Conservation (phyloP, 345 rosid species). For the Euphorbia lathyris region DNA sequence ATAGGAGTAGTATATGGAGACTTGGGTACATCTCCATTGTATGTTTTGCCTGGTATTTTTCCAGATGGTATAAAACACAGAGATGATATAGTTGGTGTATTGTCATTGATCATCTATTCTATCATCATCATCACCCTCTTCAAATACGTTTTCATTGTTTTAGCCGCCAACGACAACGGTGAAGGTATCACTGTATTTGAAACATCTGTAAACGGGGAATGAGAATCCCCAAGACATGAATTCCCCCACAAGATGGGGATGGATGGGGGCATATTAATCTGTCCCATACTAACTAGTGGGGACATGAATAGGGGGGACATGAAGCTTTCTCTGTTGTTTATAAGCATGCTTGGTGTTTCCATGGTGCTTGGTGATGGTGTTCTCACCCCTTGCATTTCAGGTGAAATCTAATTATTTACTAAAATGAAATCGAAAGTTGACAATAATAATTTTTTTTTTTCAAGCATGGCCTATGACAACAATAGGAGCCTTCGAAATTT, state of each 20-base stretch:
- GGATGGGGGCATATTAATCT: too few species aligned
- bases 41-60: constrained; percentile 12
- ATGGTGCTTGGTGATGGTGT: constrained; percentile 66
- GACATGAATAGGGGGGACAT: too few species aligned
- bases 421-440: too few species aligned
- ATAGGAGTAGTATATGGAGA: constrained; percentile 42
- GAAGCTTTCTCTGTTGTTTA: constrained; percentile 34
- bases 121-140: constrained; percentile 8
- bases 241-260: too few species aligned
- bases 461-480: too few species aligned
- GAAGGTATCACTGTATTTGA: too few species aligned
- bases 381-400: constrained; percentile 59
- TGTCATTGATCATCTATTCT: constrained; percentile 14
- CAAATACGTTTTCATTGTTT: constrained; percentile 14
- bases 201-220: too few species aligned
- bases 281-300: too few species aligned
- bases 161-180: constrained; percentile 19
- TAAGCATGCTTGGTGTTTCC: constrained; percentile 52
- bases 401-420: constrained; percentile 14
- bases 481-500: too few species aligned
- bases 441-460: too few species aligned
- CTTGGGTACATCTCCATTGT: constrained; percentile 26
- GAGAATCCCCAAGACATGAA: too few species aligned
- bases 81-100: constrained; percentile 11
- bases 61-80: constrained; percentile 8